These are phyloP conservation scores for Chaetomium cochliodes DNA, from an alignment of 495 filamentous ascomycete genomes.

Conservation along the genomic window DNA sequence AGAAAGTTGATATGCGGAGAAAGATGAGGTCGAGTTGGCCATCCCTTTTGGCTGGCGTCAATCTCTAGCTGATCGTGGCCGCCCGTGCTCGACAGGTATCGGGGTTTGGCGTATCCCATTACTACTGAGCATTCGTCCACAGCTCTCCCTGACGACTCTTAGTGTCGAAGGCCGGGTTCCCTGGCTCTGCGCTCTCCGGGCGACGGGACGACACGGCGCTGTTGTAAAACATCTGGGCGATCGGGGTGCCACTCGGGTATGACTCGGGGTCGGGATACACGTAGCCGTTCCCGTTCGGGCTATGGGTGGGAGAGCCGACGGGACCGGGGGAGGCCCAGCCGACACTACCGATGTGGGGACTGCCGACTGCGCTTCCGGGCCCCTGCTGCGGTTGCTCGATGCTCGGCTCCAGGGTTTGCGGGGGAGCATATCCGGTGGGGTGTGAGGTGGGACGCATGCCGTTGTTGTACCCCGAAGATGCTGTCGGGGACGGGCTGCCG, in stretches of 20 bases:
- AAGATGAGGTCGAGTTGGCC: not conserved
- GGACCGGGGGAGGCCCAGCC: constrained; percentile 75
- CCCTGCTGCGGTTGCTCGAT: constrained; percentile 67
- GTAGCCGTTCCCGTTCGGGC: constrained; percentile 55
- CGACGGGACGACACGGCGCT: constrained; percentile 57
- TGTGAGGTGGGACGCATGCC: constrained; percentile 67
- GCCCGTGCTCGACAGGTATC: not conserved
- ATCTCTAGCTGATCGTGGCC: not conserved
- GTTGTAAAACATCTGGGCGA: constrained; percentile 65
- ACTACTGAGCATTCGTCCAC: constrained; percentile 40
- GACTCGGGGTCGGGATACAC: constrained; percentile 68
- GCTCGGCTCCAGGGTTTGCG: constrained; percentile 84
- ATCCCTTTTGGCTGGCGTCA: not conserved
- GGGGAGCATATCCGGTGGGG: constrained; percentile 74
- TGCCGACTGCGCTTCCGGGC: constrained; percentile 62
- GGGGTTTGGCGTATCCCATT: not conserved
- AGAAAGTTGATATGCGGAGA: not conserved
- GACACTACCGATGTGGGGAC: constrained; percentile 68
- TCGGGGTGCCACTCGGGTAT: constrained; percentile 53
- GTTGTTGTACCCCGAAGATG: constrained; percentile 62
- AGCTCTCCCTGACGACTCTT: constrained; percentile 41
- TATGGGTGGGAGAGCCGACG: constrained; percentile 63
- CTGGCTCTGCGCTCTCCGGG: constrained; percentile 68
- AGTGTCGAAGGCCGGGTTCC: constrained; percentile 54
- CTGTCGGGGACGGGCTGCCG: constrained; percentile 62